Evolutionary conservation across 495 filamentous ascomycete species (phyloP).

Genomic region (Parathielavia appendiculata): DNA sequence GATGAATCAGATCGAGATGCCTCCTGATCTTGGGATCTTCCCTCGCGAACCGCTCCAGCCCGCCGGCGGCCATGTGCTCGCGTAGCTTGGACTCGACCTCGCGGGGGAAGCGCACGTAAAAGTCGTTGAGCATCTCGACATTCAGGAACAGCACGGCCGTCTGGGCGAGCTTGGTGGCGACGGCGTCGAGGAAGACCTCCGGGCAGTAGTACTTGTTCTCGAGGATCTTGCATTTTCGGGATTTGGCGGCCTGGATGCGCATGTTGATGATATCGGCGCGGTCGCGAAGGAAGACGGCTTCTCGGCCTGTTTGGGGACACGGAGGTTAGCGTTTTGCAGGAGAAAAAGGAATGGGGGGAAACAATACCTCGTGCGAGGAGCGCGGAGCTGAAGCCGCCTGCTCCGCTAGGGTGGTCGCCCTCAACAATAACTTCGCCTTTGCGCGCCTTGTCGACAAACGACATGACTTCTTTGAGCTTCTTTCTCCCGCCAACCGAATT

Average conservation of each 20-base stretch:
- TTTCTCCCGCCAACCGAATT: constrained; percentile 66
- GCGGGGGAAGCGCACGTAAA: constrained; percentile 93
- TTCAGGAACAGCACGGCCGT: constrained; percentile 97
- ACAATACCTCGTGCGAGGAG: constrained; percentile 73
- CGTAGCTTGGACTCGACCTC: constrained; percentile 87
- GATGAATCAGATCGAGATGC: constrained; percentile 83
- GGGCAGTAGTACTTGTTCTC: constrained; percentile 95
- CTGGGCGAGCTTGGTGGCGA: constrained; percentile 88
- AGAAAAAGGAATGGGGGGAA: not conserved
- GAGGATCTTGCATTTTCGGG: constrained; percentile 71
- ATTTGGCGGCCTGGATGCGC: constrained; percentile 79
- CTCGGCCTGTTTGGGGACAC: constrained; percentile 56
- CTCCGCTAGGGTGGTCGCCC: constrained; percentile 74
- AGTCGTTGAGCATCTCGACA: constrained; percentile 92
- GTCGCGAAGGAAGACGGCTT: constrained; percentile 89
- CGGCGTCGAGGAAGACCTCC: constrained; percentile 94
- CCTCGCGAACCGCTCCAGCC: constrained; percentile 83
- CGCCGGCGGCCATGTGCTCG: constrained; percentile 65
- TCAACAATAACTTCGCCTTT: constrained; percentile 80
- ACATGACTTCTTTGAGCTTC: constrained; percentile 83
- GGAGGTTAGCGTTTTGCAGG: not conserved
- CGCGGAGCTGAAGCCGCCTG: constrained; percentile 84
- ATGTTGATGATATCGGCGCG: constrained; percentile 84
- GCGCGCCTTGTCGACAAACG: constrained; percentile 81
- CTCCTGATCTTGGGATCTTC: constrained; percentile 84